Evolutionary conservation across 306 rosid species (phyloP).

Genomic region (Quercus ilex): DNA sequence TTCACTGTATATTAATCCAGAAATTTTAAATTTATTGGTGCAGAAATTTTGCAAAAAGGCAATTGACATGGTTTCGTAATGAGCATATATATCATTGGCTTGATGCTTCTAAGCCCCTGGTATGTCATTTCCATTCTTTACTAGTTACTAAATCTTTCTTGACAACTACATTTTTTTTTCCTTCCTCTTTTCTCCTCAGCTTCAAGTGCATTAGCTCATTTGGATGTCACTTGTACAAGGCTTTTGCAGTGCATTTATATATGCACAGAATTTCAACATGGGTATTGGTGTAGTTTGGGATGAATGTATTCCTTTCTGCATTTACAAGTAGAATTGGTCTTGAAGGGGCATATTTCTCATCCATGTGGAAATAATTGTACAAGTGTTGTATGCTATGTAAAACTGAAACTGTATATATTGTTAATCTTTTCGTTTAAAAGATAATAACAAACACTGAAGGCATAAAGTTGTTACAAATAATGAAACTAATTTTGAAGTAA

Average conservation of each 20-base stretch:
- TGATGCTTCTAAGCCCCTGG: slow-evolving; percentile 87
- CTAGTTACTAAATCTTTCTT: slow-evolving; percentile 1
- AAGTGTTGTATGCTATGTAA: too few relatives aligned
- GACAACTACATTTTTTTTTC: neutral
- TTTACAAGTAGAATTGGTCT: neutral
- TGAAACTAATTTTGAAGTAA: too few relatives aligned
- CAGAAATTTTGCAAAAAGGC: slow-evolving; percentile 94
- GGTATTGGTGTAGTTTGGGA: neutral
- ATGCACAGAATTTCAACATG: neutral
- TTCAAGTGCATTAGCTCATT: neutral
- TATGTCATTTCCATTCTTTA: slow-evolving; percentile 32
- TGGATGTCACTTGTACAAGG: too few relatives aligned
- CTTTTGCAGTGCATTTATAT: neutral
- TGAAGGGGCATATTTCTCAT: neutral
- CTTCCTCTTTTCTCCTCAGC: neutral
- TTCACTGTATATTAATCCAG: neutral
- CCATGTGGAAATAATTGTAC: neutral
- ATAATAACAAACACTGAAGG: too few relatives aligned
- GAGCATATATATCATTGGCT: slow-evolving; percentile 90
- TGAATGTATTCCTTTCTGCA: neutral
- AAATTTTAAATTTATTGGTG: slow-evolving; percentile 18
- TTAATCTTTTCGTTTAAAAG: too few relatives aligned
- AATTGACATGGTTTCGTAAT: slow-evolving; percentile 88
- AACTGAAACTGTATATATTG: too few relatives aligned
- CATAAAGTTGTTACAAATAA: too few relatives aligned